Evolutionary conservation across 768 basidiomycete genomes (phyloP), one percentile per base, ranked within the genome.

Genomic region (Chalciporus piperatus): DNA sequence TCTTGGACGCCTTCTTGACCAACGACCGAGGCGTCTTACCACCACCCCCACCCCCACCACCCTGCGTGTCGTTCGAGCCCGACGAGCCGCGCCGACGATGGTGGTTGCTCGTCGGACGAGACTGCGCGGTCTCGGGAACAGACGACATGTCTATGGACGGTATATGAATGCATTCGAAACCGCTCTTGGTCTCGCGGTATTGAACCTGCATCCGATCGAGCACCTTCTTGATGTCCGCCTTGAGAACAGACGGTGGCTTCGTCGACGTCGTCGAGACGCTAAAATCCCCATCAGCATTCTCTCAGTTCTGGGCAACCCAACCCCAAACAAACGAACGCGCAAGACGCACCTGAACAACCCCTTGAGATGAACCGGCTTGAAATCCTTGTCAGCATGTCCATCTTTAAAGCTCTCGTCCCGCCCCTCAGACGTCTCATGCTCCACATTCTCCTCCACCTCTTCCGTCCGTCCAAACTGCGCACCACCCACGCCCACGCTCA

Each of bases 261-360:
- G 93, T 93, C 23, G 93, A 89, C 2, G 97, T 99, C 6, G 97
- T 99, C 6, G 92, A 87, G 38, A 99, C 97, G 59, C 92, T 92
- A 57, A 56, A 35, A 11, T n/a, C n/a, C n/a, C n/a, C n/a, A 27
- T 23, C n/a, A 10, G 43, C 32, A 9, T 42, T 35, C 10, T 32
- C 47, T 45, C 41, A 43, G 50, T 32, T 51, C 41, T 23, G 17
- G 40, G 54, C 32, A n/a, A n/a, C n/a, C n/a, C n/a, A n/a, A n/a
- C n/a, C n/a, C n/a, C n/a, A n/a, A n/a, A n/a, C n/a, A n/a, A n/a
- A n/a, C n/a, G n/a, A n/a, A n/a, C n/a, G n/a, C n/a, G n/a, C n/a
- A n/a, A n/a, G n/a, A n/a, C 48, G 71, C 55, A 91, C 86, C 91
- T 94, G 74, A 99, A 98, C 44, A 99, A 65, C 6, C 97, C 97